Base-by-base conservation (phyloP, 208 protist species). In the Borovskyia barvae region DNA sequence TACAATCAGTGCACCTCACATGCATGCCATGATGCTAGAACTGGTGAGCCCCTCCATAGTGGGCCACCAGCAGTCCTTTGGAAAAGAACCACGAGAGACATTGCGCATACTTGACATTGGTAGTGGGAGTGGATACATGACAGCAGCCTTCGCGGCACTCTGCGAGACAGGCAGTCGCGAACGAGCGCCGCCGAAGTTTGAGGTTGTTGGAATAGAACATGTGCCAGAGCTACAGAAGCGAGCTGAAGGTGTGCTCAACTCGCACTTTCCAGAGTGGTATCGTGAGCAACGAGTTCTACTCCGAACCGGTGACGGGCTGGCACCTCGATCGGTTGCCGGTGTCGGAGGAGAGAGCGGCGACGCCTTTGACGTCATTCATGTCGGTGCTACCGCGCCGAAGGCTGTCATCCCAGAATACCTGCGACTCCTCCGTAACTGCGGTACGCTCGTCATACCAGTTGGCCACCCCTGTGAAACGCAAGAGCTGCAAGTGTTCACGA, bases 1-100 rank as follows among this genome's bases (percentile, higher is more conserved):
- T 9, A 94, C 92, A 2, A 95, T 95, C 49, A 93, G 87, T 41
- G 92, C 92, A 1, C 92, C 92, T 14, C 92, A 97, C 65, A 97
- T 97, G 86, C 92, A 97, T 58, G 92, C 89, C 5, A 92, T 89
- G 20, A 90, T 86, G 75, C 45, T 94, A 15, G 81, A 95, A 45
- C 37, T 91, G n/a, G 49, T 93, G 17, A 55, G 67, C 17, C 66
- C 82, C 19, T 82, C 81, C 24, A 33, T 94, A 6, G 35, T 62
- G n/a, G 0, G 51, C 42, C 29, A 54, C 30, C 42, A 61, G 32
- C 42, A 61, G 32, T 29, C n/a, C 6, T 19, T 35, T 32, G 29
- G 58, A 15, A 33, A 53, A 11, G 47, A 32, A 9, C 14, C 58
- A 25, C 47, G 35, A 28, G 39, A 58, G 46, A 39, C 61, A 14